A percentile compares a stretch with the other conserved stretches of the same genome.
phyloP scores from a whole-genome alignment of 164 flowering plant species.

The Chloranthus sessilifolius region DNA sequence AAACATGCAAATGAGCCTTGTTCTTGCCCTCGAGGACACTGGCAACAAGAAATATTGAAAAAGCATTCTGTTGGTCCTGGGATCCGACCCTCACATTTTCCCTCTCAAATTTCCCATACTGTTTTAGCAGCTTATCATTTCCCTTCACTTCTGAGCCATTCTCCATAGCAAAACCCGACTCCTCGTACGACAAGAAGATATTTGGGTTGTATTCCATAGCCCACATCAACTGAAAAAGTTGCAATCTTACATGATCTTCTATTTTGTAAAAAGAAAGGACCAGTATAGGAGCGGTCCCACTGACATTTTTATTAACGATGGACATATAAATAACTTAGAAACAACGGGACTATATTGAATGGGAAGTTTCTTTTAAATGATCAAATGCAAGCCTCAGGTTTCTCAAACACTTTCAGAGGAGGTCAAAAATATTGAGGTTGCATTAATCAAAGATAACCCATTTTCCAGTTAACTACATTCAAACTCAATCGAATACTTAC shows the following conservation, averaged over 20 bases:
- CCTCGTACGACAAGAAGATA: constrained; percentile 57
- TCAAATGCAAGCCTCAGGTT: neutral
- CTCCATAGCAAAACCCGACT: constrained; percentile 12
- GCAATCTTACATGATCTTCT: constrained; percentile 5
- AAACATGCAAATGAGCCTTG: too few relatives aligned
- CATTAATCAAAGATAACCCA: neutral
- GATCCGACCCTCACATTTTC: constrained; percentile 45
- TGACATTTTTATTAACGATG: too few relatives aligned
- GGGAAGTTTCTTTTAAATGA: too few relatives aligned
- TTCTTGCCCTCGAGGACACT: constrained; percentile 78
- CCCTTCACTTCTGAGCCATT: constrained; percentile 8
- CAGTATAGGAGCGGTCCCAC: too few relatives aligned
- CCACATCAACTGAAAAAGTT: constrained; percentile 76
- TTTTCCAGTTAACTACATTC: neutral
- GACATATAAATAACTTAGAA: neutral
- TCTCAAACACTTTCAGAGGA: neutral
- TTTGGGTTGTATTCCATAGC: constrained; percentile 96
- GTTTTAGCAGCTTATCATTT: constrained; percentile 47
- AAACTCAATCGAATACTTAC: constrained; percentile 26
- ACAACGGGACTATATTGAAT: neutral
- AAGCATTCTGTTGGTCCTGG: constrained; percentile 39
- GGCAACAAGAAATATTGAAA: constrained; percentile 78
- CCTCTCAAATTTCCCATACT: constrained; percentile 83
- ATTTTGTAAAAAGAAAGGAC: constrained; percentile 1
- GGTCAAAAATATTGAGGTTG: neutral